Percentiles rank a stretch among this genome's conserved stretches.
Evolutionary conservation across 176 grass and related monocot genomes (phyloP).

Genomic region (Cymbopogon citratus): DNA sequence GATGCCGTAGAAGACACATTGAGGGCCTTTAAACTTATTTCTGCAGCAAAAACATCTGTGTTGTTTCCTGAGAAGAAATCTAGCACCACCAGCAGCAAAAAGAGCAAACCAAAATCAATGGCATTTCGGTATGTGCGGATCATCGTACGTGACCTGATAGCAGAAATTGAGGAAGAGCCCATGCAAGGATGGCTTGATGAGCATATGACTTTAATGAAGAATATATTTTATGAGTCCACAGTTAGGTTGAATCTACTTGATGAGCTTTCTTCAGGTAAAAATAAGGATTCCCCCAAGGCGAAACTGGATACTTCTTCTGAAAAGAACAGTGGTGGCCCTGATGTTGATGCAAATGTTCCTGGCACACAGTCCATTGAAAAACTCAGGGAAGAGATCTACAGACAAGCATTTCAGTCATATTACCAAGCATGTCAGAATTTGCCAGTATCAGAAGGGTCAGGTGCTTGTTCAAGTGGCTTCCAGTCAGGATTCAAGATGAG

Average conservation of each 20-base stretch:
- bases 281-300: conserved; percentile 34
- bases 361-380: conserved; percentile 38
- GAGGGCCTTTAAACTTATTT: conserved; percentile 68
- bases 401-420: conserved; percentile 68
- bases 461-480: conserved; percentile 69
- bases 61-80: conserved; percentile 79
- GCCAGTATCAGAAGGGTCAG: conserved; percentile 71
- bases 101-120: conserved; percentile 56
- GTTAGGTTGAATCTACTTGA: conserved; percentile 68
- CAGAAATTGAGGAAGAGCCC: conserved; percentile 95
- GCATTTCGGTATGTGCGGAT: conserved; percentile 67
- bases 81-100: conserved; percentile 55
- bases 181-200: conserved; percentile 97
- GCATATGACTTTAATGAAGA: conserved; percentile 79
- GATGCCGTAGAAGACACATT: conserved; percentile 95
- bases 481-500: conserved; percentile 96
- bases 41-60: conserved; percentile 65
- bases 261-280: conserved; percentile 42
- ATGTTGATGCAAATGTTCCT: conserved; percentile 40
- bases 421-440: conserved; percentile 83
- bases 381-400: conserved; percentile 74
- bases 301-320: conserved; percentile 42
- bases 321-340: conserved; percentile 49
- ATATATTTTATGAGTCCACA: conserved; percentile 55
- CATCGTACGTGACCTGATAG: conserved; percentile 67